A percentile compares a stretch with the other conserved stretches of the same genome.
Conservation (phyloP, 2,329 filamentous ascomycete genomes). For the Berkeleyomyces rouxiae region DNA sequence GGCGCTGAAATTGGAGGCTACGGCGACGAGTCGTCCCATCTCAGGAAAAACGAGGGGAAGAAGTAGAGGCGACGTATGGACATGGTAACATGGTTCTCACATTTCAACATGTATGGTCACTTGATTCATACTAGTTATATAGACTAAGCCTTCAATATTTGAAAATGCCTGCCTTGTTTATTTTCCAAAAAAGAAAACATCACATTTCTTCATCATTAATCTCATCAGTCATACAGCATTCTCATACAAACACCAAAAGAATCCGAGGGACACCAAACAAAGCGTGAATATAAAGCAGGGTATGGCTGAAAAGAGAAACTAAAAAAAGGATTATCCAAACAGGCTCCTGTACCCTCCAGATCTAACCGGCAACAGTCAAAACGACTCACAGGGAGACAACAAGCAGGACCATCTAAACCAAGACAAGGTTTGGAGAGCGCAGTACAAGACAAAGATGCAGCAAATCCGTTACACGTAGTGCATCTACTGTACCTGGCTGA, state of each 20-base stretch:
- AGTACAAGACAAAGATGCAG: background rate
- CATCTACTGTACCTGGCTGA: slow-evolving; percentile 55
- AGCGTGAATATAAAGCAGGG: slow-evolving; percentile 1
- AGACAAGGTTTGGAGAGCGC: background rate
- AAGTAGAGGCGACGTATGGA: background rate
- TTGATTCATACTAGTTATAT: too few species aligned
- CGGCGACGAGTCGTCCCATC: slow-evolving; percentile 32
- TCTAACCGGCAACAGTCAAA: background rate
- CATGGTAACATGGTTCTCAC: too few species aligned
- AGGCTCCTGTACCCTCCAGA: background rate
- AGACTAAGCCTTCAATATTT: background rate
- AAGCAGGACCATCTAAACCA: background rate
- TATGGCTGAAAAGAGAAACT: background rate
- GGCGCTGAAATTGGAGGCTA: slow-evolving; percentile 39
- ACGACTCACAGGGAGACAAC: background rate
- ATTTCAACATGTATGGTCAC: too few species aligned
- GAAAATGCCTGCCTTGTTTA: too few species aligned
- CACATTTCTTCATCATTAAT: background rate
- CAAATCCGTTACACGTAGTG: background rate
- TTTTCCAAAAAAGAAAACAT: too few species aligned
- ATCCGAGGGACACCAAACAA: background rate
- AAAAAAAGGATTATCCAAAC: background rate
- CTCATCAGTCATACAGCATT: background rate
- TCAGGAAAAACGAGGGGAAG: background rate
- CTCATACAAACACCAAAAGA: background rate